Evolutionary conservation across 1,139 yeast genomes (phyloP).

Genomic region (Blastobotrys aristatus): DNA sequence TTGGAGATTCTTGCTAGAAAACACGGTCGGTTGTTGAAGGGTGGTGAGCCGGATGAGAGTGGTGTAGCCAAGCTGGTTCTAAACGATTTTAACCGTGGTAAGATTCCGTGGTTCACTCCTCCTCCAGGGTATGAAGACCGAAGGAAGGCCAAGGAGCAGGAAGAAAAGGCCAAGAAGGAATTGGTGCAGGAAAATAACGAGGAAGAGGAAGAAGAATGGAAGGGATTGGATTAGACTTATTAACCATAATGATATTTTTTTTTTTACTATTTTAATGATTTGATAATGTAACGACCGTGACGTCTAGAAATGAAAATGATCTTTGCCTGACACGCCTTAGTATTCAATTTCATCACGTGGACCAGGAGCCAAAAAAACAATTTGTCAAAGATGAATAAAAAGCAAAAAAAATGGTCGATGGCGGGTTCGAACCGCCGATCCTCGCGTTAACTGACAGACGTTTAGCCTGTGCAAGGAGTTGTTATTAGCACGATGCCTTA

Average conservation of each 20-base stretch:
- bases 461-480: slow-evolving; percentile 7
- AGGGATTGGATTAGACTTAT: slow-evolving; percentile 15
- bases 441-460: slow-evolving; percentile 13
- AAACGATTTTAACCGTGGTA: slow-evolving; percentile 94
- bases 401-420: slow-evolving; percentile 10
- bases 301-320: not conserved
- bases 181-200: not conserved
- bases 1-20: slow-evolving; percentile 88
- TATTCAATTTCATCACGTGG: no score
- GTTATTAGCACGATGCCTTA: slow-evolving; percentile 16
- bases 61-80: slow-evolving; percentile 88
- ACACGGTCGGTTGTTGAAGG: slow-evolving; percentile 86
- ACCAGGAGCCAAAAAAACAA: no score
- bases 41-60: slow-evolving; percentile 96
- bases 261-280: slow-evolving; percentile 1
- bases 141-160: slow-evolving; percentile 30
- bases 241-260: slow-evolving; percentile 6
- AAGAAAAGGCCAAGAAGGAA: slow-evolving; percentile 15
- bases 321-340: no score
- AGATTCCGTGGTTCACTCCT: slow-evolving; percentile 95
- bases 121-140: slow-evolving; percentile 52
- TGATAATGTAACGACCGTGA: not conserved
- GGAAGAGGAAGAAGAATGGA: slow-evolving; percentile 21
- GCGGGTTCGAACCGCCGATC: slow-evolving; percentile 17
- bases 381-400: no score